Evolutionary conservation across 345 rosid genomes (phyloP), one percentile per base, ranked within the genome.

Genomic region (Gossypium herbaceum): DNA sequence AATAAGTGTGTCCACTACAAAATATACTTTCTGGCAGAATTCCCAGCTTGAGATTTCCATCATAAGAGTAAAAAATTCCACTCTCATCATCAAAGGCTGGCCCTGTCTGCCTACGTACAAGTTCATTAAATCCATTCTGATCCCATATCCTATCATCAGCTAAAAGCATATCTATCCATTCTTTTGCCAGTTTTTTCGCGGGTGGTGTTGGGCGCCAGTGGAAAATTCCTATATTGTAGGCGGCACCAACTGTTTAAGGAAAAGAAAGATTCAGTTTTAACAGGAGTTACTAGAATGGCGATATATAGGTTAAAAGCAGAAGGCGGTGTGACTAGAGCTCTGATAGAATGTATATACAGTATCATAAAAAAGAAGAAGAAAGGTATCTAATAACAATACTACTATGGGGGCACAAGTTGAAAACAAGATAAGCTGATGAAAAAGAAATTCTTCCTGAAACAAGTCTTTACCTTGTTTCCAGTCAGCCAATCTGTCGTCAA

Each of bases 131-230:
- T 44, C 99, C 99, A 81, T 91, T 91, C 76, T 95, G 99, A 88
- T 95, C 99, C 99, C 99, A 95, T 73, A 93, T 93, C 81, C 85
- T 88, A 69, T 93, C 99, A 68, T 95, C 94, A 3, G 97, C 91
- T 55, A 95, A 72, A 83, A 95, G 94, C 85, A 85, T 83, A 2
- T 89, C 91, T 85, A 93, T 93, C 99, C 99, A 95, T 79, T 95
- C 97, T 80, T 86, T 90, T 25, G 94, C 99, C 82, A 95, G 77
- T 78, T 87, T 91, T 73, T 86, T 91, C 15, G 97, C 86, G 19
- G 94, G 51, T 61, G 91, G 94, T 24, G 99, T 90, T 25, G 99
- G 93, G 39, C 98, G 87, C 99, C 98, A 95, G 81, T 91, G 98
- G 82, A 95, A 95, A 72, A 91, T 93, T 79, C 99, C 99, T 68